These are phyloP conservation scores for Diplocarpon rosae DNA, from an alignment of 2,329 filamentous ascomycete genomes.

Conservation along the genomic window DNA sequence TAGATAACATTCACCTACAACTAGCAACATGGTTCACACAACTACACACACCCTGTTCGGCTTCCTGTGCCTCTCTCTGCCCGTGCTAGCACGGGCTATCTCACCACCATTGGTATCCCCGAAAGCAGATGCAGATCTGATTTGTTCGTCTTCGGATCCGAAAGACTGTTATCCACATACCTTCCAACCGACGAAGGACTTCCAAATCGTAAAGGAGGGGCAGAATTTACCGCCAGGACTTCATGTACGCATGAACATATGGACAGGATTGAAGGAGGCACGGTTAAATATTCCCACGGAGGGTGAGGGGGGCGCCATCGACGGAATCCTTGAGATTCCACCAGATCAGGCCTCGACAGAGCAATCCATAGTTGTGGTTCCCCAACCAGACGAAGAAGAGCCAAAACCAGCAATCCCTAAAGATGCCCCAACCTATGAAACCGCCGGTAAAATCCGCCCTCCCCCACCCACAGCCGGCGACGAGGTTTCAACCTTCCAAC, in stretches of 20 bases:
- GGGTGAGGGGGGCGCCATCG: constrained; percentile 37
- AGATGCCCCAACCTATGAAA: constrained; percentile 45
- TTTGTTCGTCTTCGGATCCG: constrained; percentile 50
- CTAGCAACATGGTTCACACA: constrained; percentile 17
- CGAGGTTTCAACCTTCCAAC: constrained; percentile 35
- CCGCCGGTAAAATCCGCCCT: constrained; percentile 45
- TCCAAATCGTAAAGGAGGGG: constrained; percentile 50
- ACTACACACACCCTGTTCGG: constrained; percentile 13
- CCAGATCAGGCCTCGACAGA: constrained; percentile 40
- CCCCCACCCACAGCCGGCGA: constrained; percentile 32
- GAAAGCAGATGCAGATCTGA: constrained; percentile 39
- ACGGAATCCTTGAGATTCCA: constrained; percentile 34
- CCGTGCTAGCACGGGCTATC: constrained; percentile 15
- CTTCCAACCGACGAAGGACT: constrained; percentile 53
- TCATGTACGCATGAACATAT: constrained; percentile 55
- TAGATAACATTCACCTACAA: neutral
- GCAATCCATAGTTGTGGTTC: constrained; percentile 29
- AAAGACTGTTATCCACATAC: constrained; percentile 55
- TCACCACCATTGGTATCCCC: constrained; percentile 17
- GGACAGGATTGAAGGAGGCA: constrained; percentile 52
- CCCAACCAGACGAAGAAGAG: constrained; percentile 28
- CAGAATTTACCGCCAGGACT: constrained; percentile 55
- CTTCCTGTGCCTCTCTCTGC: constrained; percentile 18
- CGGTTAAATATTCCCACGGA: constrained; percentile 48
- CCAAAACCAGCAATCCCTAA: constrained; percentile 28